Evolutionary conservation across 2,329 filamentous ascomycete species (phyloP).

Genomic region (Falciphora oryzae): DNA sequence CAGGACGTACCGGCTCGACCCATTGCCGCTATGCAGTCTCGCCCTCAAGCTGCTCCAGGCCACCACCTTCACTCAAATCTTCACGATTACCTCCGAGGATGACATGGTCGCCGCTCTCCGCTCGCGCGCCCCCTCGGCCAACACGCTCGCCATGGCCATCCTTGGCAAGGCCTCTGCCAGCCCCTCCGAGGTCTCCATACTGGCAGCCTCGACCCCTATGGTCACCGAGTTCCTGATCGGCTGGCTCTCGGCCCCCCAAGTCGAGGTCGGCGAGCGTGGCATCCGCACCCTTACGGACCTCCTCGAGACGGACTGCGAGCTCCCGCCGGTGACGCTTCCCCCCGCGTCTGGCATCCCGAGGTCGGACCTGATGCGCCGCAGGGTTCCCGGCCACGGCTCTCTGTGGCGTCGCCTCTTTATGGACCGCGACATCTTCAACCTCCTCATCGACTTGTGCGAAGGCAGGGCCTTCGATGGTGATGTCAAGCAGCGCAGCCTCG

Average conservation of each 20-base stretch:
- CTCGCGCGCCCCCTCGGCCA: slow-evolving; percentile 49
- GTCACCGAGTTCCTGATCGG: slow-evolving; percentile 41
- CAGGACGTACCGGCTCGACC: slow-evolving; percentile 43
- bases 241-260: slow-evolving; percentile 49
- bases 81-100: slow-evolving; percentile 45
- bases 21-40: slow-evolving; percentile 44
- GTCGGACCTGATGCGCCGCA: slow-evolving; percentile 29
- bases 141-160: slow-evolving; percentile 51
- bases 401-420: slow-evolving; percentile 50
- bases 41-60: slow-evolving; percentile 51
- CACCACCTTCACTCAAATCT: slow-evolving; percentile 43
- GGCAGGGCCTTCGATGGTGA: slow-evolving; percentile 22
- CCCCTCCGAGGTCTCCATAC: slow-evolving; percentile 42
- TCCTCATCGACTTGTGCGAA: slow-evolving; percentile 33
- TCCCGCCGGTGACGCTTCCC: slow-evolving; percentile 20
- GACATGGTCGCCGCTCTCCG: slow-evolving; percentile 45
- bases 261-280: slow-evolving; percentile 50
- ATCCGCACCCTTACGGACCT: slow-evolving; percentile 45
- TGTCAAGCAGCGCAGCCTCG: slow-evolving; percentile 37
- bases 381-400: slow-evolving; percentile 41
- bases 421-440: slow-evolving; percentile 35
- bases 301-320: slow-evolving; percentile 48
- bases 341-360: slow-evolving; percentile 17
- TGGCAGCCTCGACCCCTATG: slow-evolving; percentile 43
- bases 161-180: slow-evolving; percentile 47